Evolutionary conservation across 306 rosid species (phyloP), one percentile per base, ranked within the genome.

Genomic region (Pterocarpus santalinus): DNA sequence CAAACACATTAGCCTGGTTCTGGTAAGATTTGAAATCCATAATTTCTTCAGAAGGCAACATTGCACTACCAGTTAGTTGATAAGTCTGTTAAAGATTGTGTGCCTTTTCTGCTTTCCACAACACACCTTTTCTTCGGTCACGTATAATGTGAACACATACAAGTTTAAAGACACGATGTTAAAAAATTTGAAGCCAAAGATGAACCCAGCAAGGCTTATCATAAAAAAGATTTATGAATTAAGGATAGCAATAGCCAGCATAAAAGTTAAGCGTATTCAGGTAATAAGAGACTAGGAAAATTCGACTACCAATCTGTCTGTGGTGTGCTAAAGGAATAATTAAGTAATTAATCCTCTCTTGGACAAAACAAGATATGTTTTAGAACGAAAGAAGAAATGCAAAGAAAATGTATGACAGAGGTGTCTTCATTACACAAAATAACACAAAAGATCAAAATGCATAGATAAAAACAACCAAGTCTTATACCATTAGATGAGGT

Each of bases 11-110:
- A 28, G 97, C 97, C 80, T 79, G 92, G 86, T 83, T 74, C 80
- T 92, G 92, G 80, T 88, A 92, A 52, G 88, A 88, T 82, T 87
- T 72, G 73, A 92, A 79, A 17, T 81, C 77, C 93, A 88, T 84
- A 53, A 77, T 83, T 53, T 80, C 86, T 78, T 73, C 85, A 52
- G 91, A 84, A 78, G 43, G 83, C 81, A 44, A 53, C 86, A 82
- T 86, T 72, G 85, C 11, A 63, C 70, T 30, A 67, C 55, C 85
- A 69, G 58, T 64, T 53, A 66, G 67, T 53, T 46, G 69, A 81
- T 64, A 85, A 36, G 41, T 56, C 79, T 79, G 51, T 76, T 73
- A 16, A 51, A 72, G 33, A 65, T 44, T 62, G 9, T 44, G 35
- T 0, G 47, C 33, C 80, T 81, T 38, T 76, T 46, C 72, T 16